Conservation (phyloP, 805 yeast genomes). For the Cyberlindnera samutprakarnensis region DNA sequence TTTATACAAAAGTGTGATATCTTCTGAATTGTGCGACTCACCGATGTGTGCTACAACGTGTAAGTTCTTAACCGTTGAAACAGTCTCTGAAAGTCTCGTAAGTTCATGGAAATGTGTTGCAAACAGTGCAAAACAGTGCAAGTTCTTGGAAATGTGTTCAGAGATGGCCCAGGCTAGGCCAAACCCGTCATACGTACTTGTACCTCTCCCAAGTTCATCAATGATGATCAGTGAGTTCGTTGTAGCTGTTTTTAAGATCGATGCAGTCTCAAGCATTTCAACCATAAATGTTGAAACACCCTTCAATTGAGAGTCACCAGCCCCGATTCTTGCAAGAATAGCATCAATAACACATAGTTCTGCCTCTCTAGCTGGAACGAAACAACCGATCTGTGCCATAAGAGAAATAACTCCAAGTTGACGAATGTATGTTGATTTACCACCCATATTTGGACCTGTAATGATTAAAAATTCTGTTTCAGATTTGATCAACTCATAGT, state of each 20-base stretch:
- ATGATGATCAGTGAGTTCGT: constrained; percentile 74
- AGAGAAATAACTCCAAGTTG: constrained; percentile 83
- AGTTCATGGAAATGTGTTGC: constrained; percentile 98
- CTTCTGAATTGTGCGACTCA: constrained; percentile 34
- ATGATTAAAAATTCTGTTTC: constrained; percentile 69
- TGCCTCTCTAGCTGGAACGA: constrained; percentile 74
- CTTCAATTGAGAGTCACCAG: constrained; percentile 94
- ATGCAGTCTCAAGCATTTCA: constrained; percentile 92
- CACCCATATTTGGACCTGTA: constrained; percentile 98
- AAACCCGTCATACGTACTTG: constrained; percentile 89
- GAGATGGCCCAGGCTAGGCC: constrained; percentile 97
- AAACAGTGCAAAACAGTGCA: constrained; percentile 76
- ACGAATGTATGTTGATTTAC: constrained; percentile 88
- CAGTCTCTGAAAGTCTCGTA: constrained; percentile 64
- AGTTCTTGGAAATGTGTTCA: constrained; percentile 66
- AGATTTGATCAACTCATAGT: constrained; percentile 55
- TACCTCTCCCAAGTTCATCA: constrained; percentile 87
- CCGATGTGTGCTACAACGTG: constrained; percentile 90
- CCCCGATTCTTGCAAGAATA: constrained; percentile 94
- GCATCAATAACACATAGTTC: constrained; percentile 85
- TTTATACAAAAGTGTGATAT: constrained; percentile 81
- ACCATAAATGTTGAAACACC: constrained; percentile 97
- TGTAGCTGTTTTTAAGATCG: constrained; percentile 76
- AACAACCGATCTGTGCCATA: constrained; percentile 86
- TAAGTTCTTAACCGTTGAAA: constrained; percentile 63